Conservation (phyloP, 495 filamentous ascomycete genomes). For the Penicillium herquei region DNA sequence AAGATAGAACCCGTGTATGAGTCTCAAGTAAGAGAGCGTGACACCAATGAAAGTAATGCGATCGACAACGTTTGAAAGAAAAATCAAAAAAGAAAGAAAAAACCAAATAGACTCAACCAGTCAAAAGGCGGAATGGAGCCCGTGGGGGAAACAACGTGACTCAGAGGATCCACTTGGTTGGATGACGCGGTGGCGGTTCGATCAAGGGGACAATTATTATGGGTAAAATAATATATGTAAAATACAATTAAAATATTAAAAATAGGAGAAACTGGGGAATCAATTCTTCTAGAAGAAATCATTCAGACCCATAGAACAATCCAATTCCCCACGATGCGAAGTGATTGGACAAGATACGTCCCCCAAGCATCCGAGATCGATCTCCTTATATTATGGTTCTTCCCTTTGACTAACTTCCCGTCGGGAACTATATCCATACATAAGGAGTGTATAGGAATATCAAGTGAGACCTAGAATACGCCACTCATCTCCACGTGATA, state of each 20-base stretch:
- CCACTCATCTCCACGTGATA: too few relatives aligned
- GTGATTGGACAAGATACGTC: neutral
- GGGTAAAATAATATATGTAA: too few relatives aligned
- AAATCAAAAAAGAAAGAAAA: constrained; percentile 4
- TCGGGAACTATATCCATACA: too few relatives aligned
- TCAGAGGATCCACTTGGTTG: constrained; percentile 21
- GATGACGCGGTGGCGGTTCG: constrained; percentile 1
- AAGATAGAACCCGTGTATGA: too few relatives aligned
- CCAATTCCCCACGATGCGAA: neutral
- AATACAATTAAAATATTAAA: too few relatives aligned
- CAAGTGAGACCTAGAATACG: too few relatives aligned
- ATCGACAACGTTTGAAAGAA: constrained; percentile 26
- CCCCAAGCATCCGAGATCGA: too few relatives aligned
- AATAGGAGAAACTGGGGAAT: neutral
- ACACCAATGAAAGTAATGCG: constrained; percentile 29
- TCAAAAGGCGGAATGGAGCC: constrained; percentile 27
- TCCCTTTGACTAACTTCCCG: too few relatives aligned
- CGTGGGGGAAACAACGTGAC: constrained; percentile 37
- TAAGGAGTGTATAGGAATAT: too few relatives aligned
- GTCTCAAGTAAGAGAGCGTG: neutral
- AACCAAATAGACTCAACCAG: constrained; percentile 28
- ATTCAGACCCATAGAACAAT: neutral
- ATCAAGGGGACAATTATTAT: neutral
- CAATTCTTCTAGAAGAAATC: neutral
- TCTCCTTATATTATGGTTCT: neutral